phyloP scores from a whole-genome alignment of 2,329 filamentous ascomycete genomes.

The Sporothrix pallida region DNA sequence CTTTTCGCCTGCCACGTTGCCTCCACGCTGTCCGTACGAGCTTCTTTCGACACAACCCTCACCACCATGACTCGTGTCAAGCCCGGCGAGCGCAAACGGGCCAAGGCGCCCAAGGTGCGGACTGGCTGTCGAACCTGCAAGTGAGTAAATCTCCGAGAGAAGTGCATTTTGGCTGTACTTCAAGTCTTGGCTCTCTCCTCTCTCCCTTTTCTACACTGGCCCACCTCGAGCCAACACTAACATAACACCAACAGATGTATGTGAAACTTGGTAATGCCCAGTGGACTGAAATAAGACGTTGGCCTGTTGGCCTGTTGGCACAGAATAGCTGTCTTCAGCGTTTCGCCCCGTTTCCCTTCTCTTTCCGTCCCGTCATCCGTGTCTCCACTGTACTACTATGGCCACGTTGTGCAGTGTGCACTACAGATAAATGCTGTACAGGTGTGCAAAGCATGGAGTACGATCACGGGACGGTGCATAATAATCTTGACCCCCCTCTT shows the following conservation, averaged over 20 bases:
- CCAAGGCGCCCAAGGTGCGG: constrained; percentile 36
- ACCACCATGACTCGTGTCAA: constrained; percentile 34
- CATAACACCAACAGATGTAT: constrained; percentile 14
- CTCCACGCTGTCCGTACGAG: neutral
- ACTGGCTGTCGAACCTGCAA: constrained; percentile 36
- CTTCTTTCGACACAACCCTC: no score
- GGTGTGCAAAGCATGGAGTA: no score
- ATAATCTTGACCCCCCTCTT: no score
- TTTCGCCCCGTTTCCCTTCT: neutral
- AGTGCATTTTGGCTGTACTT: no score
- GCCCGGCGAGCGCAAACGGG: constrained; percentile 34
- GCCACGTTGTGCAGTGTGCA: neutral
- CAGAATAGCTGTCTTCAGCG: neutral
- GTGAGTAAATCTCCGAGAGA: constrained; percentile 28
- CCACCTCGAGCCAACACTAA: neutral
- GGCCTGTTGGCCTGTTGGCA: neutral
- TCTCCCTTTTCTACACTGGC: neutral
- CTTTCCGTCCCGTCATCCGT: neutral
- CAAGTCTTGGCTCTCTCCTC: neutral
- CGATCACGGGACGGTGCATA: no score
- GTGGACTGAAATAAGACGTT: neutral
- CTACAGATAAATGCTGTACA: neutral
- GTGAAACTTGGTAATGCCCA: neutral
- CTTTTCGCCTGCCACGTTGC: no score
- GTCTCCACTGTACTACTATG: neutral